A percentile compares a stretch with the other conserved stretches of the same genome.
Evolutionary conservation across 495 filamentous ascomycete genomes (phyloP).

Genomic region (Aspergillus affinis): DNA sequence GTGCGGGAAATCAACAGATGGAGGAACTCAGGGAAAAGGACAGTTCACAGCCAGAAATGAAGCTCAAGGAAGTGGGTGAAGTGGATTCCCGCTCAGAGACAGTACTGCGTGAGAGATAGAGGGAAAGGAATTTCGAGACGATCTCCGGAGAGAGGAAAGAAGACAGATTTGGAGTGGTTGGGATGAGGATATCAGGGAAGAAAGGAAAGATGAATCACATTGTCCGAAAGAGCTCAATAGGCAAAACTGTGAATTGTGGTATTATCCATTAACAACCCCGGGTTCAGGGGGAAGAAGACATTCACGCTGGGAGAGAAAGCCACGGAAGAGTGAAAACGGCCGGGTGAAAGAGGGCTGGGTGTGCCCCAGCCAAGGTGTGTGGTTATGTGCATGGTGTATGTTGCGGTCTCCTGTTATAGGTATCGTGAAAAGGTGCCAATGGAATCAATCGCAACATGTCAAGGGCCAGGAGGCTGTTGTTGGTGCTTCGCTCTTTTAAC

Average conservation of each 20-base stretch:
- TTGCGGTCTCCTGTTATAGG: background rate
- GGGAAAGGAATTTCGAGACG: background rate
- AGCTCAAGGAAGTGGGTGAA: background rate
- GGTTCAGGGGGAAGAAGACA: background rate
- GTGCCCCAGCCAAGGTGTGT: background rate
- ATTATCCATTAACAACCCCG: background rate
- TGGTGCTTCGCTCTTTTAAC: background rate
- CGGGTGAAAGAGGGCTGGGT: background rate
- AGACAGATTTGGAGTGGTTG: background rate
- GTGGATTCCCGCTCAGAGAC: background rate
- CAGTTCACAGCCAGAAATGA: background rate
- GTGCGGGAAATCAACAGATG: no score
- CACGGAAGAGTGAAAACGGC: background rate
- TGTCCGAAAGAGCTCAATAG: background rate
- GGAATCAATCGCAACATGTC: constrained; percentile 1
- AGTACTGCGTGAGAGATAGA: background rate
- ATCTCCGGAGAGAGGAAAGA: background rate
- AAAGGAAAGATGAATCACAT: background rate
- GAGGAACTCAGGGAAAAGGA: background rate
- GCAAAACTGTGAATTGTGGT: background rate
- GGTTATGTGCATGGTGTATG: background rate
- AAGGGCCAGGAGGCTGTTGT: background rate
- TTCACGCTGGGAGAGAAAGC: background rate
- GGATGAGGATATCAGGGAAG: background rate
- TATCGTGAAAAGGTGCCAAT: background rate